These are phyloP conservation scores for Kluyveromyces sp. DNA, from an alignment of 1,139 yeast genomes.

Conservation along the genomic window DNA sequence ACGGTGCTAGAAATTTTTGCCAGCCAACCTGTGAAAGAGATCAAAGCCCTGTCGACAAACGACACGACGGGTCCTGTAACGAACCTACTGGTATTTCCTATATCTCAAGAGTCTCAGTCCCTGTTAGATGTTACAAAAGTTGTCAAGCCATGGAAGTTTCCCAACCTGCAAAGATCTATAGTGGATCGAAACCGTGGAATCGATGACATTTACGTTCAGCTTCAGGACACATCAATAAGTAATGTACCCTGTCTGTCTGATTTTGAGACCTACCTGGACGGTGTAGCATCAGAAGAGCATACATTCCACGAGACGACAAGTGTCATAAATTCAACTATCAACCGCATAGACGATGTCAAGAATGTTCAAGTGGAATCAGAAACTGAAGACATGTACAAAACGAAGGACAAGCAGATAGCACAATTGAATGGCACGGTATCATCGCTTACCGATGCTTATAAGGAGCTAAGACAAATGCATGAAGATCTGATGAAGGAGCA, in stretches of 20 bases:
- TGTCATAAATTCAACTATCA: slow-evolving; percentile 36
- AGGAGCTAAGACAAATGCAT: slow-evolving; percentile 51
- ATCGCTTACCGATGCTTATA: slow-evolving; percentile 50
- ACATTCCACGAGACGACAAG: slow-evolving; percentile 40
- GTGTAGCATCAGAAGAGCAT: slow-evolving; percentile 46
- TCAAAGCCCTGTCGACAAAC: slow-evolving; percentile 44
- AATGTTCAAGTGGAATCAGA: slow-evolving; percentile 1
- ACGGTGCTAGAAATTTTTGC: slow-evolving; percentile 68
- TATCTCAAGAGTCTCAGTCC: slow-evolving; percentile 36
- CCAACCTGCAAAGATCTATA: slow-evolving; percentile 55
- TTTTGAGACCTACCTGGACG: slow-evolving; percentile 40
- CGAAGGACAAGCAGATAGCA: slow-evolving; percentile 26
- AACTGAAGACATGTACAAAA: slow-evolving; percentile 8
- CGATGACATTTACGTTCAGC: slow-evolving; percentile 44
- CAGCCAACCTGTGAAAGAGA: slow-evolving; percentile 63
- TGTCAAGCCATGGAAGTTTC: slow-evolving; percentile 32
- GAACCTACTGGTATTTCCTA: slow-evolving; percentile 30
- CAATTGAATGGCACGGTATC: slow-evolving; percentile 43
- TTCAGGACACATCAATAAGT: slow-evolving; percentile 23
- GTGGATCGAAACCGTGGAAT: slow-evolving; percentile 42
- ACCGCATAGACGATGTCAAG: slow-evolving; percentile 7
- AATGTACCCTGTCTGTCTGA: slow-evolving; percentile 26
- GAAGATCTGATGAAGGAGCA: slow-evolving; percentile 54
- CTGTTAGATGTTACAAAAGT: slow-evolving; percentile 46
- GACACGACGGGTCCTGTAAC: slow-evolving; percentile 32